Conservation (phyloP, 176 grass and related monocot species). For the Musa schizocarpa region DNA sequence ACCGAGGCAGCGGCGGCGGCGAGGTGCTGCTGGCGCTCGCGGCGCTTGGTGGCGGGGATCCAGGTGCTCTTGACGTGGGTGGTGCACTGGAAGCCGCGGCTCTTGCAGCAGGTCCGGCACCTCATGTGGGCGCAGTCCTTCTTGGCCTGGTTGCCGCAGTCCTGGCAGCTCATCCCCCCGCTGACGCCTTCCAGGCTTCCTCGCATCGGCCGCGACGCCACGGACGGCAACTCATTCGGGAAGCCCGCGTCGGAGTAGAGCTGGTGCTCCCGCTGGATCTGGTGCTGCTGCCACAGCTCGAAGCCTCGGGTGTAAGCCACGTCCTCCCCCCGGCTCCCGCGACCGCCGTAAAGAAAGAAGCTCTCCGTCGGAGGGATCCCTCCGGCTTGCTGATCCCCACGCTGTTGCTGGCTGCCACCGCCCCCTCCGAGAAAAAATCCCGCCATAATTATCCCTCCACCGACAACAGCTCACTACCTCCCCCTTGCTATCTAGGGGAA, state of each 20-base stretch:
- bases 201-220: not conserved
- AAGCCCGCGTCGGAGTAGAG: too few relatives aligned
- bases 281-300: slow-evolving; percentile 17
- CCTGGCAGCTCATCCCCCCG: slow-evolving; percentile 33
- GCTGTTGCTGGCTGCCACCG: too few relatives aligned
- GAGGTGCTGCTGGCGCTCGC: slow-evolving; percentile 41
- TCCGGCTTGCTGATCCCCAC: too few relatives aligned
- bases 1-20: slow-evolving; percentile 5
- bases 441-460: not conserved
- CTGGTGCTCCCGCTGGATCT: not conserved
- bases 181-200: not conserved
- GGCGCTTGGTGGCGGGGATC: slow-evolving; percentile 42
- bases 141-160: slow-evolving; percentile 94
- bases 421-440: slow-evolving; percentile 5
- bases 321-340: too few relatives aligned
- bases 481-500: not conserved
- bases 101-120: slow-evolving; percentile 56
- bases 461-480: not conserved
- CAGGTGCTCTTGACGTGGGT: slow-evolving; percentile 51
- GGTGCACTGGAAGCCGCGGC: slow-evolving; percentile 37
- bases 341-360: too few relatives aligned
- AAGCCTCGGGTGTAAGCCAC: not conserved
- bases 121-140: slow-evolving; percentile 50
- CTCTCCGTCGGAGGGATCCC: too few relatives aligned
- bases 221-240: too few relatives aligned